Conservation (phyloP, 768 basidiomycete species). For the Pulveroboletus sp. region DNA sequence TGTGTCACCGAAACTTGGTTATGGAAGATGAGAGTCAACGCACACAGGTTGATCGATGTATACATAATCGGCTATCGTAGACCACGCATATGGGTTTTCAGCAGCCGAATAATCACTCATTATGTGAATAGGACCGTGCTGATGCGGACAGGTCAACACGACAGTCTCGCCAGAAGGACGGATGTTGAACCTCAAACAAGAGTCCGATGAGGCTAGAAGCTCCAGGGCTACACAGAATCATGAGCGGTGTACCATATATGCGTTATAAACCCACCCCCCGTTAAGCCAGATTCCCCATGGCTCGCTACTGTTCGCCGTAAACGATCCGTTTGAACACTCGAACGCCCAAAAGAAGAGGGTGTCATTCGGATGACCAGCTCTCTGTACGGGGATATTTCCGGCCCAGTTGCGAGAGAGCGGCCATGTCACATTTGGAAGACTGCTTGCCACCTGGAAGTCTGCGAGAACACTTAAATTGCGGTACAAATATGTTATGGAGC, state of each 20-base stretch:
- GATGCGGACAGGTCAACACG: not conserved
- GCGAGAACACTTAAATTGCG: not conserved
- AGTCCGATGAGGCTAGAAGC: slow-evolving; percentile 62
- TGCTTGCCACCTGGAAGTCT: slow-evolving; percentile 58
- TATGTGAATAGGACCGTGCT: slow-evolving; percentile 69
- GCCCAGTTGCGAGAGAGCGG: slow-evolving; percentile 47
- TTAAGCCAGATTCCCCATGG: slow-evolving; percentile 76
- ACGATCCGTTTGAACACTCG: slow-evolving; percentile 52
- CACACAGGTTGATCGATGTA: slow-evolving; percentile 72
- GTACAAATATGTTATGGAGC: too few relatives aligned
- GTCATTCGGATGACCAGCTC: slow-evolving; percentile 56
- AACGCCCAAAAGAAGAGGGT: slow-evolving; percentile 66
- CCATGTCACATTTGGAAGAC: slow-evolving; percentile 60
- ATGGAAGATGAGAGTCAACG: slow-evolving; percentile 1
- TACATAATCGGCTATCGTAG: slow-evolving; percentile 49
- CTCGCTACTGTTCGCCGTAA: slow-evolving; percentile 41
- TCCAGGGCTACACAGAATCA: slow-evolving; percentile 45
- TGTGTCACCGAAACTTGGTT: not conserved
- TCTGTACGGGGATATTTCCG: slow-evolving; percentile 61
- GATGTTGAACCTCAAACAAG: slow-evolving; percentile 49
- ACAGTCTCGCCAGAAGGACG: not conserved
- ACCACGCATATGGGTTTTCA: slow-evolving; percentile 54
- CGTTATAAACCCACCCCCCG: slow-evolving; percentile 47
- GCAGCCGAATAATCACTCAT: slow-evolving; percentile 43
- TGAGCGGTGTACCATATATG: not conserved